Evolutionary conservation across 106 monocot genomes (phyloP).

Genomic region (Apostasia shenzhenica): DNA sequence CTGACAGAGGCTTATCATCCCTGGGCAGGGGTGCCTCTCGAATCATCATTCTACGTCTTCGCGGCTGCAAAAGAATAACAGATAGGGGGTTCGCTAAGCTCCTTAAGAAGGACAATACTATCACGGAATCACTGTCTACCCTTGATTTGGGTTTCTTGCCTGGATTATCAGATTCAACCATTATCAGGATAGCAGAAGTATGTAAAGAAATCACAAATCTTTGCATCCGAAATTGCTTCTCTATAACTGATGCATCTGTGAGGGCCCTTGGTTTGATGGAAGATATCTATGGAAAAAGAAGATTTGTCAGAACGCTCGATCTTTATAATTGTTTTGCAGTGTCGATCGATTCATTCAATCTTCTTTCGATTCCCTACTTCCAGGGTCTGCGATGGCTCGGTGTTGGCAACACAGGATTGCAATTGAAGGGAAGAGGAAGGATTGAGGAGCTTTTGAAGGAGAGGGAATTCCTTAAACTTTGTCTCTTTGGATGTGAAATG

Average conservation of each 20-base stretch:
- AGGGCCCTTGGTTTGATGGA: slow-evolving; percentile 34
- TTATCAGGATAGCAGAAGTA: slow-evolving; percentile 32
- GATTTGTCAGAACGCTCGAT: slow-evolving; percentile 63
- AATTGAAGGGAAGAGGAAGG: slow-evolving; percentile 10
- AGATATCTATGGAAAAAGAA: slow-evolving; percentile 15
- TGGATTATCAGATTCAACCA: slow-evolving; percentile 50
- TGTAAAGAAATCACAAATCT: slow-evolving; percentile 48
- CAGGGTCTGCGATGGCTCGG: slow-evolving; percentile 71
- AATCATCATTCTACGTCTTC: slow-evolving; percentile 46
- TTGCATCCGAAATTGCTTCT: slow-evolving; percentile 58
- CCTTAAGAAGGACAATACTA: slow-evolving; percentile 26
- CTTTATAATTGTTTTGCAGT: slow-evolving; percentile 49
- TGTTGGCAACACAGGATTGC: slow-evolving; percentile 33
- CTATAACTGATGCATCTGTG: slow-evolving; percentile 51
- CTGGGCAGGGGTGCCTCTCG: slow-evolving; percentile 49
- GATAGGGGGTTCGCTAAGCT: slow-evolving; percentile 50
- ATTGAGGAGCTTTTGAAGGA: slow-evolving; percentile 17
- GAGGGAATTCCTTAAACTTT: slow-evolving; percentile 33
- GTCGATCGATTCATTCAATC: slow-evolving; percentile 27
- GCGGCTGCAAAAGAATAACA: slow-evolving; percentile 61
- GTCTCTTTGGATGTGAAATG: slow-evolving; percentile 64
- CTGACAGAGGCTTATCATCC: slow-evolving; percentile 47
- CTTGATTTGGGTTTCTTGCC: slow-evolving; percentile 68
- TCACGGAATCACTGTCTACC: slow-evolving; percentile 35
- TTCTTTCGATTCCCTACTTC: slow-evolving; percentile 41